phyloP scores from a whole-genome alignment of 78 protist species.

The Chrysochromulina tobinii region DNA sequence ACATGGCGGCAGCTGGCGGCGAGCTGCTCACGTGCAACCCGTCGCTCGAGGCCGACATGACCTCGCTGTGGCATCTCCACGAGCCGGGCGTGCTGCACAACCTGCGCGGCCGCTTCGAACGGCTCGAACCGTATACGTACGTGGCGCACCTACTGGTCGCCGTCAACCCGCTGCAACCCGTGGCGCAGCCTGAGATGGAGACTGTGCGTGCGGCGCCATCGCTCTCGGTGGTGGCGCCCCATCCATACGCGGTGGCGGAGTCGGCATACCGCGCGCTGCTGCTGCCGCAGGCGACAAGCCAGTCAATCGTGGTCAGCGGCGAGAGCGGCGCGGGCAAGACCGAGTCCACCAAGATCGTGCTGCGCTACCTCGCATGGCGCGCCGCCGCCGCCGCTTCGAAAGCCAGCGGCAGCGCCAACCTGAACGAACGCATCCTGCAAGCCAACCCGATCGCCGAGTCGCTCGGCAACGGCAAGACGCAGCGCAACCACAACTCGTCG shows the following conservation, averaged over 20 bases:
- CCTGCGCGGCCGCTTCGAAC: neutral
- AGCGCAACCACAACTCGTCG: slow-evolving; percentile 82
- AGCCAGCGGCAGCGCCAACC: neutral
- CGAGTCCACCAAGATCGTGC: slow-evolving; percentile 53
- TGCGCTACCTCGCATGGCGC: slow-evolving; percentile 25
- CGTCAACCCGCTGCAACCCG: slow-evolving; percentile 64
- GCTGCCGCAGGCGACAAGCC: slow-evolving; percentile 58
- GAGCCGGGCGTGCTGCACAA: slow-evolving; percentile 5
- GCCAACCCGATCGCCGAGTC: slow-evolving; percentile 90
- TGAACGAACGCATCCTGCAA: slow-evolving; percentile 49
- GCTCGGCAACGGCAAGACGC: slow-evolving; percentile 91
- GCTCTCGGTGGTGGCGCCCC: neutral
- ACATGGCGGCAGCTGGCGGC: too few relatives aligned
- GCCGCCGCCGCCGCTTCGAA: neutral
- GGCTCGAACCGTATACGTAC: slow-evolving; percentile 32
- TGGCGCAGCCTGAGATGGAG: slow-evolving; percentile 47
- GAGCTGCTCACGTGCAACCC: neutral
- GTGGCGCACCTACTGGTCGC: slow-evolving; percentile 72
- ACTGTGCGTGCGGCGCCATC: slow-evolving; percentile 29
- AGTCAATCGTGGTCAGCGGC: slow-evolving; percentile 35
- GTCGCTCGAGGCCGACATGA: slow-evolving; percentile 10
- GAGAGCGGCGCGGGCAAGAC: slow-evolving; percentile 93
- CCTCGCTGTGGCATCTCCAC: neutral
- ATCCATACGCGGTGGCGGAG: neutral
- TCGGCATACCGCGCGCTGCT: neutral